Percentiles rank a stretch among this genome's conserved stretches.
These are phyloP conservation scores for Chalaropsis ovoidea DNA, from an alignment of 2,329 filamentous ascomycete species.

Conservation along the genomic window DNA sequence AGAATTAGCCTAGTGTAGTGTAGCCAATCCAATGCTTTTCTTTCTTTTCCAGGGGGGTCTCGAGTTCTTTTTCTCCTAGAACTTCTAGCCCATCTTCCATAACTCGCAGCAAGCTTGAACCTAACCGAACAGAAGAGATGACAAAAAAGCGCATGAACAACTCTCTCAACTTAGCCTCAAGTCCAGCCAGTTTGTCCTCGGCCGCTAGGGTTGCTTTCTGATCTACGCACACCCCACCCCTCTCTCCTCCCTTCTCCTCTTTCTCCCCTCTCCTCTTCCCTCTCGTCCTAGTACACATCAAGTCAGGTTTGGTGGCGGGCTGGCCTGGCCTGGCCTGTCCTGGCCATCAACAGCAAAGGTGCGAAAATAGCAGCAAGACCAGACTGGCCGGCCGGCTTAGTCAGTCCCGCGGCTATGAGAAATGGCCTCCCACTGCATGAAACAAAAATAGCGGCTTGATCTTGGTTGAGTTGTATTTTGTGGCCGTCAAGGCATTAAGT, in stretches of 20 bases:
- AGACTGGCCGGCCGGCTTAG: no score
- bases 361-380: no score
- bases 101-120: no score
- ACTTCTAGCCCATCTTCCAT: no score
- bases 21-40: neutral
- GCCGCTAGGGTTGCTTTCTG: neutral
- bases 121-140: neutral
- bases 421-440: neutral
- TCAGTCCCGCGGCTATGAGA: no score
- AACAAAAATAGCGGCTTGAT: neutral
- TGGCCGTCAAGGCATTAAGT: neutral
- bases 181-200: neutral
- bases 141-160: neutral
- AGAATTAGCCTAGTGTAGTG: neutral
- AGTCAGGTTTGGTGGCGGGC: neutral
- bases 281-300: neutral
- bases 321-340: neutral
- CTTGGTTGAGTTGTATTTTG: neutral
- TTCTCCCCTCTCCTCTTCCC: neutral
- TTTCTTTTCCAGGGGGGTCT: neutral
- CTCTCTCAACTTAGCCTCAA: neutral
- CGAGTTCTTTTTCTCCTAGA: neutral
- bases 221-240: neutral
- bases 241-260: neutral
- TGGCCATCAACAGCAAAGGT: no score